Evolutionary conservation across 148 eudicot species (phyloP).

Genomic region (Nepenthes gracilis): DNA sequence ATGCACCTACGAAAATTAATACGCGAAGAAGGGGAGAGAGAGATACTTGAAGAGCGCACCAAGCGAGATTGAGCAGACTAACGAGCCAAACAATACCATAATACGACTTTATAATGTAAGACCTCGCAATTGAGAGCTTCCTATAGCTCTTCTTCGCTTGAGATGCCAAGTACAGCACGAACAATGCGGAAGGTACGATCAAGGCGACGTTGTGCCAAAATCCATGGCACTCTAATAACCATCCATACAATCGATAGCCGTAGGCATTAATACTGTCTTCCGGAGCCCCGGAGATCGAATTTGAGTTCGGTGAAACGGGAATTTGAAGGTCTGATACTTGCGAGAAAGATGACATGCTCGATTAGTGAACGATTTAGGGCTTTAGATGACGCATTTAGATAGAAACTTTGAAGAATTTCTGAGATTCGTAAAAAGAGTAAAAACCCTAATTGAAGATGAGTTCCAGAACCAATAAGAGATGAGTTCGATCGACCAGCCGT

Average conservation of each 20-base stretch:
- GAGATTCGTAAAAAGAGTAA: too few relatives aligned
- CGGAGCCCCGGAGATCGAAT: conserved; percentile 6
- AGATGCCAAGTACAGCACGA: conserved; percentile 41
- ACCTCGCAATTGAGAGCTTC: conserved; percentile 49
- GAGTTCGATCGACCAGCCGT: too few relatives aligned
- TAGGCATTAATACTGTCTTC: background rate
- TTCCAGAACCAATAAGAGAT: too few relatives aligned
- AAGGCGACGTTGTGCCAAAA: conserved; percentile 48
- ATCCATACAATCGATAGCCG: conserved; percentile 23
- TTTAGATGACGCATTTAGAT: background rate
- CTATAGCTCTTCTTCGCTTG: conserved; percentile 42
- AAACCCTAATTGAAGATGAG: too few relatives aligned
- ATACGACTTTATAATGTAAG: conserved; percentile 46
- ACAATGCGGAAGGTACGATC: conserved; percentile 39
- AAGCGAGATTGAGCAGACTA: conserved; percentile 53
- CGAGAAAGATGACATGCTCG: conserved; percentile 1
- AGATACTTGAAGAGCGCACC: conserved; percentile 69
- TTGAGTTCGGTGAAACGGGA: conserved; percentile 1
- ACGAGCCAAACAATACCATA: conserved; percentile 63
- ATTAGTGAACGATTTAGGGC: background rate
- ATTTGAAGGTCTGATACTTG: background rate
- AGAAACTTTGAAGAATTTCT: too few relatives aligned
- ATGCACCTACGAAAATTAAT: too few relatives aligned
- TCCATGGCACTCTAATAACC: conserved; percentile 58
- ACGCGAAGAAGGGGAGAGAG: too few relatives aligned